phyloP scores from a whole-genome alignment of 2,329 filamentous ascomycete species.

The Sporothrix variecibatus region DNA sequence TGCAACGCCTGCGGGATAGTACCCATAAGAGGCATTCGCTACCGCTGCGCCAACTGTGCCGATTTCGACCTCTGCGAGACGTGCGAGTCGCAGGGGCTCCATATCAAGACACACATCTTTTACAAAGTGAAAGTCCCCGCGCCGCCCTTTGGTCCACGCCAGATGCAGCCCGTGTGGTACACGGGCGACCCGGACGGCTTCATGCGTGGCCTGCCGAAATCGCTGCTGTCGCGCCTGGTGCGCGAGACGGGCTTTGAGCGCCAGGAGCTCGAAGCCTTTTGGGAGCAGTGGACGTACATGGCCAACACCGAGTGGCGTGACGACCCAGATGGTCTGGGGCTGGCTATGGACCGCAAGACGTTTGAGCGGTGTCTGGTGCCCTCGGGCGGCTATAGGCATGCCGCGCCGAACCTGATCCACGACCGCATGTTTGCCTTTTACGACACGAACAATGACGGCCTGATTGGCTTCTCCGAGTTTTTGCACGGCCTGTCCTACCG shows the following conservation, averaged over 20 bases:
- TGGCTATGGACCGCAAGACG: constrained; percentile 88
- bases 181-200: constrained; percentile 79
- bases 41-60: constrained; percentile 89
- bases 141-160: constrained; percentile 77
- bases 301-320: constrained; percentile 81
- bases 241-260: constrained; percentile 77
- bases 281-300: constrained; percentile 96
- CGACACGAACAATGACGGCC: constrained; percentile 82
- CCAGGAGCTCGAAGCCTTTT: constrained; percentile 86
- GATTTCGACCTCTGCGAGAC: constrained; percentile 95
- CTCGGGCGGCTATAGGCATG: constrained; percentile 75
- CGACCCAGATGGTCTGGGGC: constrained; percentile 73
- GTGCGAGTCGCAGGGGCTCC: constrained; percentile 77
- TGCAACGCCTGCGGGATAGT: constrained; percentile 88
- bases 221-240: constrained; percentile 67
- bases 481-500: constrained; percentile 75
- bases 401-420: constrained; percentile 84
- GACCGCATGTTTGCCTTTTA: constrained; percentile 98
- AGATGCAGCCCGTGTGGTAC: constrained; percentile 83
- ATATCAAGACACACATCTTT: constrained; percentile 91
- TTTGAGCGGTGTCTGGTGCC: constrained; percentile 91
- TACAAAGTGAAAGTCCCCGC: constrained; percentile 93
- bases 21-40: constrained; percentile 89
- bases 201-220: constrained; percentile 65
- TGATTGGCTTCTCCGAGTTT: constrained; percentile 93